These are phyloP conservation scores for Picea sitchensis DNA, from an alignment of 75 land plant species.

Conservation along the genomic window DNA sequence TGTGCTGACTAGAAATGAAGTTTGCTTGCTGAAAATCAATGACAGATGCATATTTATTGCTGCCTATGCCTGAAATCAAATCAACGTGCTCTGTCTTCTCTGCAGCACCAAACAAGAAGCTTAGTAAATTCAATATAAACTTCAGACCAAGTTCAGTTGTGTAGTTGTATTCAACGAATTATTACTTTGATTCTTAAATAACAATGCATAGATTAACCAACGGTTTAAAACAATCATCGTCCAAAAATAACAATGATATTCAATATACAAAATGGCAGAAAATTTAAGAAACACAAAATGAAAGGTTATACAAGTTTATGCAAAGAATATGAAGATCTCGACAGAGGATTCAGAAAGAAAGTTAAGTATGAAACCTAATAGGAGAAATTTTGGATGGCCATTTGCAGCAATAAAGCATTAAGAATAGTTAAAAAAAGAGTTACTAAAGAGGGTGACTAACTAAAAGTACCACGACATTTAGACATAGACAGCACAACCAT, in stretches of 20 bases:
- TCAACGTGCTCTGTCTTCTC: constrained; percentile 19
- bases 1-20: constrained; percentile 30
- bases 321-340: background rate
- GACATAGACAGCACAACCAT: no score
- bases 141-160: background rate
- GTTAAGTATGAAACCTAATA: no score
- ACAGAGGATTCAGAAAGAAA: background rate
- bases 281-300: background rate
- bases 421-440: no score
- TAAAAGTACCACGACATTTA: no score
- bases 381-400: no score
- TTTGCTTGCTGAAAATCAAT: constrained; percentile 15
- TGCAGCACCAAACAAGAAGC: constrained; percentile 11
- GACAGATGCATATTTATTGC: constrained; percentile 9
- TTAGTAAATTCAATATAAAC: background rate
- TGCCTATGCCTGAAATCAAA: constrained; percentile 22
- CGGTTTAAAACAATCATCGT: background rate
- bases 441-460: no score
- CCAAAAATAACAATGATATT: background rate
- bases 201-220: background rate
- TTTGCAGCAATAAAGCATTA: no score
- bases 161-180: background rate
- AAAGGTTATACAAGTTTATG: background rate
- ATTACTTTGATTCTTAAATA: background rate
- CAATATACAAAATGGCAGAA: background rate